Conservation (phyloP, 148 eudicot genomes). For the Chenopodium formosanum region DNA sequence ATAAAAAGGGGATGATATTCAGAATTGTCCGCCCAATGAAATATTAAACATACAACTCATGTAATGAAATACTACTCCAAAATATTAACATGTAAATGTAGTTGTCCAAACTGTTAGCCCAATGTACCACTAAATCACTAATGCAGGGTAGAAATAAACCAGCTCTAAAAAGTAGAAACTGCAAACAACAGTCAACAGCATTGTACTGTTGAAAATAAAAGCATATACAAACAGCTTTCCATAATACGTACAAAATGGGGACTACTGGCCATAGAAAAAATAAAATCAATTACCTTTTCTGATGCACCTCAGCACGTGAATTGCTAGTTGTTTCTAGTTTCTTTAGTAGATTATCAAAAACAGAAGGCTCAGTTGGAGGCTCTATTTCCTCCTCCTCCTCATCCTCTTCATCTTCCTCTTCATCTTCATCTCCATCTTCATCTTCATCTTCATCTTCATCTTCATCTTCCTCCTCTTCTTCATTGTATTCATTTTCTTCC, state of each 20-base stretch:
- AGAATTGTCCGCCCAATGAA: no score
- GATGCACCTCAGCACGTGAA: slow-evolving; percentile 26
- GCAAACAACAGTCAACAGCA: background rate
- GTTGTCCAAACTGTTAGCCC: background rate
- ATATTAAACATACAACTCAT: no score
- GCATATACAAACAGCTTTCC: background rate
- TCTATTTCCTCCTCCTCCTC: slow-evolving; percentile 35
- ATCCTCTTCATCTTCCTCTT: slow-evolving; percentile 41
- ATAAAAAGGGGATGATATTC: no score
- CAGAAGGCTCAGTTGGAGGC: slow-evolving; percentile 45
- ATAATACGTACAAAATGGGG: background rate
- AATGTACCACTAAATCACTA: no score
- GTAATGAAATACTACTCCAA: no score
- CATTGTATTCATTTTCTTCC: slow-evolving; percentile 14
- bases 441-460: slow-evolving; percentile 35
- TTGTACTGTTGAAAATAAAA: background rate
- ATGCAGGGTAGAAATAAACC: background rate
- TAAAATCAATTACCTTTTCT: slow-evolving; percentile 14
- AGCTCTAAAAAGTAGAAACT: background rate
- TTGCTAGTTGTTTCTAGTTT: slow-evolving; percentile 38
- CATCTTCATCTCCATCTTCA: slow-evolving; percentile 30
- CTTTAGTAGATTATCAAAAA: slow-evolving; percentile 51
- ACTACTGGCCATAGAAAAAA: background rate
- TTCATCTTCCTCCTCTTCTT: slow-evolving; percentile 29
- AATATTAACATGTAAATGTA: no score